Evolutionary conservation across 148 eudicot genomes (phyloP).

Genomic region (Camellia granthamiana): DNA sequence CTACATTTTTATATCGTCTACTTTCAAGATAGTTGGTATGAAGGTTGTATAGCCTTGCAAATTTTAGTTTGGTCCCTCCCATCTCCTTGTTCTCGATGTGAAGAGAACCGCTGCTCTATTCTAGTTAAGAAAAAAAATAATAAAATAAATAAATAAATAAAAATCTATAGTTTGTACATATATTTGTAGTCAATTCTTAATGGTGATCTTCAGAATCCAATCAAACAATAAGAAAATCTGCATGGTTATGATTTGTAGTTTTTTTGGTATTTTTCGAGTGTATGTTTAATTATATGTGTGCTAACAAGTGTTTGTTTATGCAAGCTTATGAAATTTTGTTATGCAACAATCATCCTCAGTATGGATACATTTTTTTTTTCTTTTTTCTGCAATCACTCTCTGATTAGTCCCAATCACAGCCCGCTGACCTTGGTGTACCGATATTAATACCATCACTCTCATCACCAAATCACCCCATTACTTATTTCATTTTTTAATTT

Average conservation of each 20-base stretch:
- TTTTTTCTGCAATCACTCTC: no score
- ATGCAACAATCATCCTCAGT: no score
- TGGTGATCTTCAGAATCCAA: background rate
- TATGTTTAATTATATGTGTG: background rate
- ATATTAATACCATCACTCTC: no score
- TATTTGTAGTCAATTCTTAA: slow-evolving; percentile 11
- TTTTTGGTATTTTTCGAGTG: background rate
- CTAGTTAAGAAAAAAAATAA: slow-evolving; percentile 14
- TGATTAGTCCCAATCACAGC: no score
- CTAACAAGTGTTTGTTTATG: background rate
- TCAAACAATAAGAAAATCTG: slow-evolving; percentile 1
- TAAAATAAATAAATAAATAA: slow-evolving; percentile 11
- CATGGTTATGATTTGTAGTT: background rate
- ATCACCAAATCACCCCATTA: no score
- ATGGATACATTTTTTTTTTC: no score
- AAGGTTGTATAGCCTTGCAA: slow-evolving; percentile 28
- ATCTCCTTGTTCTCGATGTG: slow-evolving; percentile 20
- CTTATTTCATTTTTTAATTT: no score
- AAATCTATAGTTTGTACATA: background rate
- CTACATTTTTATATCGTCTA: slow-evolving; percentile 22
- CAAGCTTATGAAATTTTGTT: background rate
- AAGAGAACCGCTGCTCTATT: slow-evolving; percentile 16
- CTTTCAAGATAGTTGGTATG: slow-evolving; percentile 36
- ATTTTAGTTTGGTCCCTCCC: slow-evolving; percentile 28
- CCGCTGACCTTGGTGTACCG: no score